Evolutionary conservation across 1,139 yeast genomes (phyloP).

Genomic region (Debaryomyces nepalensis): DNA sequence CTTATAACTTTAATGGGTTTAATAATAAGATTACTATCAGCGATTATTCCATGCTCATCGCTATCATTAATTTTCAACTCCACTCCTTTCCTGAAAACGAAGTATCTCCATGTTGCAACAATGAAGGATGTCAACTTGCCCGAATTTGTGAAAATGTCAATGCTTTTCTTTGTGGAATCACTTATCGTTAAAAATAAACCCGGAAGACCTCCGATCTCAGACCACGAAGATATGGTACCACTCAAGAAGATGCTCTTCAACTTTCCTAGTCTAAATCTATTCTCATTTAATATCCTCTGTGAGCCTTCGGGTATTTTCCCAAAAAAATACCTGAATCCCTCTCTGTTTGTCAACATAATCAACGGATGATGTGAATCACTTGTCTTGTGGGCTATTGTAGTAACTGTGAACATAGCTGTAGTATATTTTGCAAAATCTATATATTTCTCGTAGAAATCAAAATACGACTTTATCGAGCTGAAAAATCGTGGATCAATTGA

Average conservation of each 20-base stretch:
- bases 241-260: conserved; percentile 72
- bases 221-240: conserved; percentile 71
- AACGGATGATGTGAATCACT: conserved; percentile 65
- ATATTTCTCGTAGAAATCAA: conserved; percentile 17
- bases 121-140: conserved; percentile 53
- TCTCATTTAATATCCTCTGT: conserved; percentile 69
- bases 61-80: conserved; percentile 52
- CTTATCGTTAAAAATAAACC: conserved; percentile 86
- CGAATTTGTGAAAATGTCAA: conserved; percentile 43
- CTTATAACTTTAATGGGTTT: conserved; percentile 49
- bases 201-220: conserved; percentile 83
- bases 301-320: conserved; percentile 88
- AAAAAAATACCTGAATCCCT: conserved; percentile 67
- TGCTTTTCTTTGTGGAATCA: conserved; percentile 69
- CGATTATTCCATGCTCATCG: conserved; percentile 38
- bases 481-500: conserved; percentile 17
- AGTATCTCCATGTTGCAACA: conserved; percentile 82
- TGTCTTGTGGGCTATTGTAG: conserved; percentile 60
- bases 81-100: conserved; percentile 83
- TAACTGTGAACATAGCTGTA: conserved; percentile 39
- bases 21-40: conserved; percentile 58
- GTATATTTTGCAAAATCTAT: conserved; percentile 21
- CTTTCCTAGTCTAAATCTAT: conserved; percentile 56
- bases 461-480: conserved; percentile 13
- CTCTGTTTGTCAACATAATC: conserved; percentile 51